A percentile compares a stretch with the other conserved stretches of the same genome.
These are phyloP conservation scores for Aspergillus sp. DNA, from an alignment of 2,329 filamentous ascomycete species.

Conservation along the genomic window DNA sequence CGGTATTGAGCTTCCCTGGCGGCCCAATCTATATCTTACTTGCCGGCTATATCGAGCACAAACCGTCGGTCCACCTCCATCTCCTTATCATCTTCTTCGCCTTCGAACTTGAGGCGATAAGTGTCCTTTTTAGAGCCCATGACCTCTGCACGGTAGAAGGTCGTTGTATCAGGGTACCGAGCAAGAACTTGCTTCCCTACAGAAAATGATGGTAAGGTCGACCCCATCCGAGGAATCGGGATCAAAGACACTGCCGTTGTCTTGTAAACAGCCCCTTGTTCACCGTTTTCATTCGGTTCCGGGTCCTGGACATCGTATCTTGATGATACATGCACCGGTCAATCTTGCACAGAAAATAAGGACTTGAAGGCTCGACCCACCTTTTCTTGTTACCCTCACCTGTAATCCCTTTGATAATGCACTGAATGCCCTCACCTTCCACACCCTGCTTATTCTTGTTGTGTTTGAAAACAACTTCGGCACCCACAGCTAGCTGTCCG, in stretches of 20 bases:
- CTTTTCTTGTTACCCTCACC: constrained; percentile 72
- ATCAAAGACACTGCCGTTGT: constrained; percentile 75
- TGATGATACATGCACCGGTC: constrained; percentile 13
- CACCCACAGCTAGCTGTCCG: constrained; percentile 46
- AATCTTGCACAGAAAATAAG: constrained; percentile 11
- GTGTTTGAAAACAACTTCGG: constrained; percentile 53
- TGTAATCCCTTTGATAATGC: constrained; percentile 71
- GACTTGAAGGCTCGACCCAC: constrained; percentile 27
- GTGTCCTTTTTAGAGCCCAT: constrained; percentile 62
- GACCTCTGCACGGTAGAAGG: constrained; percentile 81
- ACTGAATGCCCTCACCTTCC: constrained; percentile 64
- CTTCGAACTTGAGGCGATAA: constrained; percentile 69
- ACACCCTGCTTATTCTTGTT: constrained; percentile 52
- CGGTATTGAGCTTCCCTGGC: not conserved
- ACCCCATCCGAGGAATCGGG: constrained; percentile 64
- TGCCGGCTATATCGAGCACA: constrained; percentile 69
- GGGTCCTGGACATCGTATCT: constrained; percentile 79
- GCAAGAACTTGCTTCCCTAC: constrained; percentile 72
- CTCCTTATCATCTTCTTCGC: constrained; percentile 71
- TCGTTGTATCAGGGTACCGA: constrained; percentile 79
- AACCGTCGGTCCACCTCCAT: constrained; percentile 74
- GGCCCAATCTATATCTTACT: constrained; percentile 24
- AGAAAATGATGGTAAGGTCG: constrained; percentile 61
- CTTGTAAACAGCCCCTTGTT: constrained; percentile 62
- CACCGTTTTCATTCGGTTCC: constrained; percentile 69